Evolutionary conservation across 495 filamentous ascomycete species (phyloP).

Genomic region (Penicillium desertorum): DNA sequence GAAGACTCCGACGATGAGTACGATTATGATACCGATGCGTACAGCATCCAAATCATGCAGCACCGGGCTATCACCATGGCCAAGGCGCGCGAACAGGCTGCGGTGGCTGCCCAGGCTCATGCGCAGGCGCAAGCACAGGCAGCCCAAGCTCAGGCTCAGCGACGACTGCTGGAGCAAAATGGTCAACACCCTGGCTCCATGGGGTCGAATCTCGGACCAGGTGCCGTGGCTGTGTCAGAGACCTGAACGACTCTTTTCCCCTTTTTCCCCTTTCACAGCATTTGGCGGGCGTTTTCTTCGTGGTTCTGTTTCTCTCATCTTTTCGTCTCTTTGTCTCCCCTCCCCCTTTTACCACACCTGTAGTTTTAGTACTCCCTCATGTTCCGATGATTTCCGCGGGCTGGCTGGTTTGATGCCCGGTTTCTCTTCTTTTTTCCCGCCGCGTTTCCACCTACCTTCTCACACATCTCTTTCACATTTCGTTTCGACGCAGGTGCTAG

Average conservation of each 20-base stretch:
- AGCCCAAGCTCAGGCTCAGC: conserved; percentile 37
- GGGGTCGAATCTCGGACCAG: conserved; percentile 32
- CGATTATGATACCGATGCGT: conserved; percentile 68
- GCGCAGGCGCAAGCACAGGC: conserved; percentile 49
- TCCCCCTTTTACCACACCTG: conserved; percentile 27
- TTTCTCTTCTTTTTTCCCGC: conserved; percentile 18
- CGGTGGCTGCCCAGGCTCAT: conserved; percentile 48
- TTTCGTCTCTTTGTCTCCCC: conserved; percentile 25
- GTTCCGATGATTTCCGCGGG: conserved; percentile 27
- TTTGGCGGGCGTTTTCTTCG: conserved; percentile 45
- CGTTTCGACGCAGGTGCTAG: conserved; percentile 27
- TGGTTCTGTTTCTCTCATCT: conserved; percentile 18
- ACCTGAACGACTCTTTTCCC: conserved; percentile 36
- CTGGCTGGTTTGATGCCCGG: conserved; percentile 23
- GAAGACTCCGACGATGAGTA: conserved; percentile 68
- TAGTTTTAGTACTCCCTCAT: conserved; percentile 42
- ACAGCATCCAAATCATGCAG: conserved; percentile 66
- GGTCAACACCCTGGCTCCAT: conserved; percentile 28
- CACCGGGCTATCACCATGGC: conserved; percentile 68
- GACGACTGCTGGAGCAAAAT: conserved; percentile 44
- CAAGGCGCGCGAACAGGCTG: conserved; percentile 47
- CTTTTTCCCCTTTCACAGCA: conserved; percentile 27
- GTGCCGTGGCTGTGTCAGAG: conserved; percentile 34
- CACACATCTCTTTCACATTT: conserved; percentile 22
- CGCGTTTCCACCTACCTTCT: conserved; percentile 17